A percentile compares a stretch with the other conserved stretches of the same genome.
Conservation (phyloP, 2,329 filamentous ascomycete species). For the Colletotrichum sp. region DNA sequence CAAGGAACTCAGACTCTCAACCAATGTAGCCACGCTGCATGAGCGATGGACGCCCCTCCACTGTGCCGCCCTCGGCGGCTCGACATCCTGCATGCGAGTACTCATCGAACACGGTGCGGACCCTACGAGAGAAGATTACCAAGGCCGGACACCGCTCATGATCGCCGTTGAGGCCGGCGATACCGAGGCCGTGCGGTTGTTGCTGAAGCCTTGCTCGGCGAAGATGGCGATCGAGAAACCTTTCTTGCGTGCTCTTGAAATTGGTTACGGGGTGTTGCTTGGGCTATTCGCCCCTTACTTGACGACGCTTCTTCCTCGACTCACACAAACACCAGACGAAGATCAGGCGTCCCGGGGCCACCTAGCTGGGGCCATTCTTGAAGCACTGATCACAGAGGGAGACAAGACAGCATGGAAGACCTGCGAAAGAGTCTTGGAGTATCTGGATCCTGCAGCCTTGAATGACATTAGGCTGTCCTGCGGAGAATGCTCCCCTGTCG, state of each 20-base stretch:
- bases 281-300: not conserved
- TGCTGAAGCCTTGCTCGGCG: not conserved
- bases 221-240: not conserved
- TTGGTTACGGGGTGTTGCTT: not conserved
- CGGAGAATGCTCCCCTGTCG: not conserved
- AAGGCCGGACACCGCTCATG: not conserved
- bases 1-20: not conserved
- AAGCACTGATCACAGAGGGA: not conserved
- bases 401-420: not conserved
- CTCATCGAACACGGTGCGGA: constrained; percentile 4
- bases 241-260: not conserved
- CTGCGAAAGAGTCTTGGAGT: not conserved
- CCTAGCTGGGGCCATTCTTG: not conserved
- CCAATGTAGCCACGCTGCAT: not conserved
- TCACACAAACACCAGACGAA: not conserved
- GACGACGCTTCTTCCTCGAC: not conserved
- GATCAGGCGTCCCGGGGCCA: not conserved
- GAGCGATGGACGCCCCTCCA: not conserved
- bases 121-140: not conserved
- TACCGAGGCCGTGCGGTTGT: not conserved
- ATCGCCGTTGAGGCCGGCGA: not conserved
- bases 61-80: not conserved
- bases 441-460: not conserved
- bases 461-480: not conserved
- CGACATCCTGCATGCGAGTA: not conserved